phyloP scores from a whole-genome alignment of 805 yeast species.

The Lachancea quebecensis region DNA sequence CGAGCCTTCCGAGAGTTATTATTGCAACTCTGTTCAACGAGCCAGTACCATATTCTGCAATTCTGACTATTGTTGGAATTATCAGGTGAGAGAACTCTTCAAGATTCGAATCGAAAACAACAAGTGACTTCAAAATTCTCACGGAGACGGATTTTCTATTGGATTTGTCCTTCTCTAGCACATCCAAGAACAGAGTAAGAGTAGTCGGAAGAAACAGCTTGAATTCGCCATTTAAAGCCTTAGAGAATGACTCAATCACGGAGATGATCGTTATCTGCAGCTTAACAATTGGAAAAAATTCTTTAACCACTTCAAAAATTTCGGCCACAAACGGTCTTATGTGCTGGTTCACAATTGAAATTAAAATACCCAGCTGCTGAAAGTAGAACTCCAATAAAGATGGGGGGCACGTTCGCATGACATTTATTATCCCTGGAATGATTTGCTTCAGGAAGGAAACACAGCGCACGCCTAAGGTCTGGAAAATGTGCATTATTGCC shows the following conservation, averaged over 20 bases:
- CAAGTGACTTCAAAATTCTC: slow-evolving; percentile 74
- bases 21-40: slow-evolving; percentile 66
- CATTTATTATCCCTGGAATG: slow-evolving; percentile 78
- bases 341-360: slow-evolving; percentile 80
- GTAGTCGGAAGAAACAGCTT: slow-evolving; percentile 74
- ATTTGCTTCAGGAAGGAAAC: slow-evolving; percentile 84
- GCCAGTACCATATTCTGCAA: slow-evolving; percentile 65
- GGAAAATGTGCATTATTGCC: slow-evolving; percentile 86
- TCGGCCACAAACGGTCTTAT: slow-evolving; percentile 75
- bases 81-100: slow-evolving; percentile 85
- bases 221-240: slow-evolving; percentile 87
- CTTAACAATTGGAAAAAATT: slow-evolving; percentile 56
- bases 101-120: slow-evolving; percentile 77
- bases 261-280: slow-evolving; percentile 74
- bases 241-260: slow-evolving; percentile 75
- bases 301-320: slow-evolving; percentile 67
- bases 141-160: slow-evolving; percentile 54
- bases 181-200: slow-evolving; percentile 66
- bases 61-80: slow-evolving; percentile 74
- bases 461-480: slow-evolving; percentile 80
- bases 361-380: slow-evolving; percentile 75
- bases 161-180: slow-evolving; percentile 66
- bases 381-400: slow-evolving; percentile 81
- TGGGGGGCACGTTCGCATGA: slow-evolving; percentile 75
- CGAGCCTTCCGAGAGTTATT: slow-evolving; percentile 72